Base-by-base conservation (phyloP, 1,139 yeast species). In the Taphrina confusa region DNA sequence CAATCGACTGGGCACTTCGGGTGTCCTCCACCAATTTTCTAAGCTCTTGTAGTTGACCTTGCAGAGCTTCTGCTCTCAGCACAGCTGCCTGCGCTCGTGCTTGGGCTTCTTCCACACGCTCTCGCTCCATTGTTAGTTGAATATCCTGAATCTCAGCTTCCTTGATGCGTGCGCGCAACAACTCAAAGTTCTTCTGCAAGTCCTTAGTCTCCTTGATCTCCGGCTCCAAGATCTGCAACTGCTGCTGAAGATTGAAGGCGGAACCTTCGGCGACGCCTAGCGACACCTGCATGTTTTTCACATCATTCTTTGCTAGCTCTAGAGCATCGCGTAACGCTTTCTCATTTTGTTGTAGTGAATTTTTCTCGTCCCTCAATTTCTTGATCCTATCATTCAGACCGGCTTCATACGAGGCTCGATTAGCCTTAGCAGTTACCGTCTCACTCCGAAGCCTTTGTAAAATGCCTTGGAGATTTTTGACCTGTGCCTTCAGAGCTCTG, bases 311-410 rank as follows among this genome's bases (percentile, higher is more conserved):
- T 14, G 55, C 50, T 2, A 28, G 40, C n/a, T 40, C 45, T 6
- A 60, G 34, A 12, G 56, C 56, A 4, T 16, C 20, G 12, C 37
- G 37, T 34, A 54, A 22, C 11, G 37, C 37, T 16, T 39, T 18
- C 22, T 62, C 57, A 28, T 59, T 47, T 6, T 25, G 31, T 31
- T 34, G 39, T 47, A 60, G 60, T 14, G 27, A 25, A 3, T 27
- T 57, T 20, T 57, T 42, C 31, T 62, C 64, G 25, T 62, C 63
- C 3, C 64, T 52, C n/a, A 62, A 31, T 6, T 23, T 25, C 52
- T 62, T 61, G 37, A 62, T 33, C 20, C 62, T 60, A n/a, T 50
- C 56, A 39, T 58, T 57, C 30, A 62, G 45, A 14, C 59, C 61
- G n/a, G 57, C 55, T 37, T 62, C 64, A 28, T 60, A 59, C 9